Base-by-base conservation (phyloP, 768 basidiomycete species). In the Rhizopogon salebrosus region DNA sequence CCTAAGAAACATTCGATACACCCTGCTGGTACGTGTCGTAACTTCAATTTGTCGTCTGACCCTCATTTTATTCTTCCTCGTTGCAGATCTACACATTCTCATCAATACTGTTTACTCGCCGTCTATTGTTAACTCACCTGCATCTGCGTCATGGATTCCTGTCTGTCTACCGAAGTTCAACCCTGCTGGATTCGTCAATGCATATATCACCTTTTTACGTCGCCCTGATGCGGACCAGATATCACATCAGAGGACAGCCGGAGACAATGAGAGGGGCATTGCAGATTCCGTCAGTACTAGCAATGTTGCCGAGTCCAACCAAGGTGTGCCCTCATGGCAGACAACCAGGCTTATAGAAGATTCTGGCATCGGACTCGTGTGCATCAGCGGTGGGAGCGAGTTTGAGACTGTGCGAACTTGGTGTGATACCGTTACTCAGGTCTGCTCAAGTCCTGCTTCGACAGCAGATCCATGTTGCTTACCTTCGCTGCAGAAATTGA, bases 161-260 rank as follows among this genome's bases (percentile, higher is more conserved):
- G 80, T 99, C 42, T 98, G 97, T 66, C 79, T 99, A 3, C 95
- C 97, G 0, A 94, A 93, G 67, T 98, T 91, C 75, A 92, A 98
- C 62, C 76, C 91, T 0, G 72, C 83, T 4, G 87, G 87, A 1
- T 98, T 98, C 68, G 84, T 95, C 24, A 92, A 99, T 65, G 89
- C 92, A 11, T 97, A 95, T 61, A 80, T 98, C 39, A 80, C 82
- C 3, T 92, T 88, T 65, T 66, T 87, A 24, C 76, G 79, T 39
- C 78, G 73, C 55, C 64, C 67, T 42, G 65, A 71, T 9, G 49
- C 53, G 22, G 36, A 41, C 29, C 29, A 46, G 31, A 46, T 31
- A 34, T 31, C 3, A 22, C 9, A 39, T 23, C 42, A 5, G 23
- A 34, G 22, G 6, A 23, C 41, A 2, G 52, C 58, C 1, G 60